phyloP scores from a whole-genome alignment of 805 yeast genomes.

The Tetrapisispora fleetii region DNA sequence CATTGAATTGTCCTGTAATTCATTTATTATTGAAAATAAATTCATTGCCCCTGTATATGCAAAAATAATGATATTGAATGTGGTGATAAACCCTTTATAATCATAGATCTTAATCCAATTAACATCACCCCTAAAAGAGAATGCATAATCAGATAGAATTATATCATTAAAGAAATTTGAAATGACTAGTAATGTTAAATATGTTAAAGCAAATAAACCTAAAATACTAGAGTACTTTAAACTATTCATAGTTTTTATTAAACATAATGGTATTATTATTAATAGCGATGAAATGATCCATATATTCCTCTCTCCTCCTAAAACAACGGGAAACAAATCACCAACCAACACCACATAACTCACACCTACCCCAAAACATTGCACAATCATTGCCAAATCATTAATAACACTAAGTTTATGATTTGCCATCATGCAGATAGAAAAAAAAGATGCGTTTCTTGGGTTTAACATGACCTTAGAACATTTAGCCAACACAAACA shows the following conservation, averaged over 20 bases:
- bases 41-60: conserved; percentile 80
- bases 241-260: conserved; percentile 52
- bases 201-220: conserved; percentile 57
- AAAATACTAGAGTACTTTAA: conserved; percentile 62
- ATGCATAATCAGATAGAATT: conserved; percentile 21
- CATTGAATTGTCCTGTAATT: conserved; percentile 45
- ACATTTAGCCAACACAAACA: conserved; percentile 51
- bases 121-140: conserved; percentile 34
- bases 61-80: conserved; percentile 66
- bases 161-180: conserved; percentile 38
- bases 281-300: conserved; percentile 41
- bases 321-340: conserved; percentile 58
- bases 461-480: conserved; percentile 47
- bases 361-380: conserved; percentile 71
- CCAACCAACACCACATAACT: conserved; percentile 67
- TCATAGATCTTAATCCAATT: conserved; percentile 36
- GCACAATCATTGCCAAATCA: conserved; percentile 64
- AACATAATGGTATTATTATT: conserved; percentile 55
- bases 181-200: conserved; percentile 36
- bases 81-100: conserved; percentile 39
- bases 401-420: conserved; percentile 62
- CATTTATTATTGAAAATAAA: conserved; percentile 67
- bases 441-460: conserved; percentile 57
- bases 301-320: conserved; percentile 35
- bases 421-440: conserved; percentile 59